phyloP scores from a whole-genome alignment of 192 early-diverging fungal genomes.

The Coemansia sp. region DNA sequence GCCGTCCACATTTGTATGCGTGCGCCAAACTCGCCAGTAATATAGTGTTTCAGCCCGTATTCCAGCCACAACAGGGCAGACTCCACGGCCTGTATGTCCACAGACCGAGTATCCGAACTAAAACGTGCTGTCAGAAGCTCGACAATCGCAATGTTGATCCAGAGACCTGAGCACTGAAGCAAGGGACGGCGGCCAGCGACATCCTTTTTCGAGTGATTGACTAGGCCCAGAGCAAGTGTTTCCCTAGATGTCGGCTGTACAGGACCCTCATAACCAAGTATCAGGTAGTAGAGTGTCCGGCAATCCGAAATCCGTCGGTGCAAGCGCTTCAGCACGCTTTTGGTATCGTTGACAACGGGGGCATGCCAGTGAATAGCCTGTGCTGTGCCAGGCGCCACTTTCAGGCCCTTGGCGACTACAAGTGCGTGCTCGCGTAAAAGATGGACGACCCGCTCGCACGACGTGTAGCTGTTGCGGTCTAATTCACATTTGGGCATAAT shows the following conservation, averaged over 20 bases:
- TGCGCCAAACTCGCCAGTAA: neutral
- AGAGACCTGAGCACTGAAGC: slow-evolving; percentile 8
- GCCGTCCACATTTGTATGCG: slow-evolving; percentile 36
- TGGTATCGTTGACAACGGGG: neutral
- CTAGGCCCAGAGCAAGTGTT: neutral
- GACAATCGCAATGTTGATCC: slow-evolving; percentile 28
- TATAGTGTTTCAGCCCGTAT: slow-evolving; percentile 15
- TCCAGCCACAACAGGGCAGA: slow-evolving; percentile 23
- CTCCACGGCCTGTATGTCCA: neutral
- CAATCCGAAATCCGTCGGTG: slow-evolving; percentile 10
- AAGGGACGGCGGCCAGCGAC: neutral
- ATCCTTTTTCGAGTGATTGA: neutral
- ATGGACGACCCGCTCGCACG: neutral
- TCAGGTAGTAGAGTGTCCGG: slow-evolving; percentile 26
- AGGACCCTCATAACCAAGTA: slow-evolving; percentile 25
- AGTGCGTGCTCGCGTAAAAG: slow-evolving; percentile 17
- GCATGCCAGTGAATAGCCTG: neutral
- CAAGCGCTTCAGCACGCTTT: neutral
- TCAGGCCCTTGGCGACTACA: slow-evolving; percentile 2
- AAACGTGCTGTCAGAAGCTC: slow-evolving; percentile 11
- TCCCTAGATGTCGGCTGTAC: slow-evolving; percentile 11
- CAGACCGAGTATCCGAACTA: neutral
- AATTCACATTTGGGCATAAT: slow-evolving; percentile 11
- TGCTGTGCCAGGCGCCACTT: neutral
- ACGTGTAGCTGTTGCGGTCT: neutral